Evolutionary conservation across 108 stramenopile genomes (phyloP).

Genomic region (Chaetoceros muelleri): DNA sequence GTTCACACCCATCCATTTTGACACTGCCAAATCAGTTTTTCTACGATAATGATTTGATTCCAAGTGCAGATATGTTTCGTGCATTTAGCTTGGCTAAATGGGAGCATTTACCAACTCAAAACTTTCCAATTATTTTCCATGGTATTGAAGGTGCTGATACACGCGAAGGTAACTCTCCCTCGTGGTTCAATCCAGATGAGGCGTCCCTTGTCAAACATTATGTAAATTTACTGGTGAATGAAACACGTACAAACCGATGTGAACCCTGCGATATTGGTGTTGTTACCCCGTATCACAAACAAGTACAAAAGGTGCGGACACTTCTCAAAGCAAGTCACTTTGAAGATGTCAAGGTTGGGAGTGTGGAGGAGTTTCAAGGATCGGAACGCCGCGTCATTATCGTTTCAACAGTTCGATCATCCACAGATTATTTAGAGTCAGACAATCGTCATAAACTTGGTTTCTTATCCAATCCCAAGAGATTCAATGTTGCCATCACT

Average conservation of each 20-base stretch:
- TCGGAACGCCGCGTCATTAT: constrained; percentile 69
- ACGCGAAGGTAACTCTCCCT: constrained; percentile 60
- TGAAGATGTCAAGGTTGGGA: constrained; percentile 62
- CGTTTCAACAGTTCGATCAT: constrained; percentile 68
- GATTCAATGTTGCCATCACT: constrained; percentile 82
- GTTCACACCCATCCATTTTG: constrained; percentile 51
- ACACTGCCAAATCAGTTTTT: constrained; percentile 45
- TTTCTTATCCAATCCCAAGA: constrained; percentile 74
- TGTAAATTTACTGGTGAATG: constrained; percentile 39
- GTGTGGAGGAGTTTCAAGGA: constrained; percentile 83
- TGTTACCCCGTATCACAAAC: constrained; percentile 53
- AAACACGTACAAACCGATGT: constrained; percentile 18
- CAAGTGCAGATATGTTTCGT: constrained; percentile 21
- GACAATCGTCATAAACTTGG: constrained; percentile 62
- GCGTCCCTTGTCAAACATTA: constrained; percentile 48
- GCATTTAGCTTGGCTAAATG: constrained; percentile 29
- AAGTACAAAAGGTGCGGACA: constrained; percentile 52
- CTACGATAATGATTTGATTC: constrained; percentile 36
- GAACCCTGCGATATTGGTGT: constrained; percentile 48
- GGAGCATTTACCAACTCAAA: constrained; percentile 44
- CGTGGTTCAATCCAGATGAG: constrained; percentile 82
- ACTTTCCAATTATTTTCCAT: constrained; percentile 56
- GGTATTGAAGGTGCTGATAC: constrained; percentile 48
- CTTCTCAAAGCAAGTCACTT: constrained; percentile 13
- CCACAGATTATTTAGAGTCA: constrained; percentile 26